A percentile compares a stretch with the other conserved stretches of the same genome.
Conservation (phyloP, 192 early-diverging fungal species). For the Backusella tarrabulga region DNA sequence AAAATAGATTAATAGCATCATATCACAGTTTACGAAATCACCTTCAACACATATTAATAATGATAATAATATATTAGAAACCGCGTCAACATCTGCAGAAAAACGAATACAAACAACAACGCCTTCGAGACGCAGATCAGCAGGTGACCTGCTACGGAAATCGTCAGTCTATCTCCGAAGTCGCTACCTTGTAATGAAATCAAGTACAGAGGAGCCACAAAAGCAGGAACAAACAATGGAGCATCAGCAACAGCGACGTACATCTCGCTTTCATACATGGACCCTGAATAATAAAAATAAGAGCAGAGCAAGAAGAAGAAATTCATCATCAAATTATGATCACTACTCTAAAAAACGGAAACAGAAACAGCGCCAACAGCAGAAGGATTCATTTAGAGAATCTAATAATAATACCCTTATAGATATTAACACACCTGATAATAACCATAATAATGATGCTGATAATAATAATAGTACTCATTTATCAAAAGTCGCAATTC, state of each 20-base stretch:
- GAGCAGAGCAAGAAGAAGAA: neutral
- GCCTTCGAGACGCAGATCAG: conserved; percentile 2
- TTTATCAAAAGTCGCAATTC: conserved; percentile 26
- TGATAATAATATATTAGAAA: neutral
- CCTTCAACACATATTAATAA: neutral
- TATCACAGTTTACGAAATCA: neutral
- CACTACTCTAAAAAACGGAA: neutral
- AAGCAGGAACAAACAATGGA: neutral
- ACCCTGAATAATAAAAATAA: conserved; percentile 2
- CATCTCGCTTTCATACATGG: conserved; percentile 5
- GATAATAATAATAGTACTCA: neutral
- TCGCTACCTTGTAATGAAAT: neutral
- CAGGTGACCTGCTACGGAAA: neutral
- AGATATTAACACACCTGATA: neutral
- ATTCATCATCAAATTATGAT: neutral
- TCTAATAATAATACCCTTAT: neutral
- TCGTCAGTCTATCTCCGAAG: conserved; percentile 7
- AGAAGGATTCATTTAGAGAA: neutral
- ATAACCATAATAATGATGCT: neutral
- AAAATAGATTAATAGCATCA: neutral
- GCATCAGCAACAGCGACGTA: neutral
- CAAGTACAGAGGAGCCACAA: neutral
- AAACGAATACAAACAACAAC: conserved; percentile 2
- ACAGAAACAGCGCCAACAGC: neutral
- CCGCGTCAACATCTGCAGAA: conserved; percentile 3